These are phyloP conservation scores for Triglochin maritima DNA, from an alignment of 106 monocot genomes.

Conservation along the genomic window DNA sequence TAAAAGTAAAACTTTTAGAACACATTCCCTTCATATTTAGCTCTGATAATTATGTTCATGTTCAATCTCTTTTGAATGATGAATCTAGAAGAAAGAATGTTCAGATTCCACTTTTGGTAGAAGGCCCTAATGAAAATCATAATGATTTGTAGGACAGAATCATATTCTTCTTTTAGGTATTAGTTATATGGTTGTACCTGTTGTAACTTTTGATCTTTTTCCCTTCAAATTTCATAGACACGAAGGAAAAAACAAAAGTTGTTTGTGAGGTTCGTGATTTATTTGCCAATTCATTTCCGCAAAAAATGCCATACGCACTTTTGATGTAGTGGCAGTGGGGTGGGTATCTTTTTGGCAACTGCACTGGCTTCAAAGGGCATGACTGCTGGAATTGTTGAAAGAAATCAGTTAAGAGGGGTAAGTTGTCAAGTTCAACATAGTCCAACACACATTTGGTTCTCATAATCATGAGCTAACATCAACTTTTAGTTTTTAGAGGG, in stretches of 20 bases:
- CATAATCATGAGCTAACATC: not conserved
- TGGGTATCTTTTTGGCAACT: constrained; percentile 91
- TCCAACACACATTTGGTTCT: not conserved
- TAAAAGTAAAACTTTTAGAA: too few species aligned
- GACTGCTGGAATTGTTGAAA: constrained; percentile 71
- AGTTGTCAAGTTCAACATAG: not conserved
- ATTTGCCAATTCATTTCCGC: constrained; percentile 9
- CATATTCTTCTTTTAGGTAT: too few species aligned
- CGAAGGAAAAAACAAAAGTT: constrained; percentile 35
- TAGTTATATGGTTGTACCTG: too few species aligned
- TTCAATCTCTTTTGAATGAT: too few species aligned
- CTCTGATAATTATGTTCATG: too few species aligned
- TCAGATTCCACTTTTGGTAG: too few species aligned
- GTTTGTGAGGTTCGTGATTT: constrained; percentile 39
- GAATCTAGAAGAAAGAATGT: too few species aligned
- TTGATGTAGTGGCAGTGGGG: constrained; percentile 88
- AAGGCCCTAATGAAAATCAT: too few species aligned
- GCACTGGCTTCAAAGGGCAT: constrained; percentile 67
- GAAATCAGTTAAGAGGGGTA: constrained; percentile 83
- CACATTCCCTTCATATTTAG: too few species aligned
- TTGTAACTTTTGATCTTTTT: not conserved
- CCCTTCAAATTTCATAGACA: constrained; percentile 27
- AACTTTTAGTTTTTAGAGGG: constrained; percentile 42
- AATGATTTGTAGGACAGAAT: too few species aligned
- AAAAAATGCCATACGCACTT: constrained; percentile 14